These are phyloP conservation scores for Canariomyces notabilis DNA, from an alignment of 2,329 filamentous ascomycete genomes.

Conservation along the genomic window DNA sequence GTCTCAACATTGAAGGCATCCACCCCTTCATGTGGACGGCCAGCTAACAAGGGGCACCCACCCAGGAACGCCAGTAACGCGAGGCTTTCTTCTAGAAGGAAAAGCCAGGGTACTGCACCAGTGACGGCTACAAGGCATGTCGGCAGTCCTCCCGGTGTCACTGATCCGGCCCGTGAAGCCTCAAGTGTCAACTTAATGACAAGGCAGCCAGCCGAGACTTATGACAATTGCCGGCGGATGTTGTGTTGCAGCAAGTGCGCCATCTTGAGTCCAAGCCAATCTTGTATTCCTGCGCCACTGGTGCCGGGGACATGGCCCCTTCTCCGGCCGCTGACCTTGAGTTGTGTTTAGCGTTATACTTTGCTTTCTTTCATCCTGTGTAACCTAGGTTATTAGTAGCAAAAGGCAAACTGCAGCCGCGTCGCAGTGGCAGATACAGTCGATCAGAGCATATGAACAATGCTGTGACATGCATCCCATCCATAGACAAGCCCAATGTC, in stretches of 20 bases:
- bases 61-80: too few relatives aligned
- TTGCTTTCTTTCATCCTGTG: too few relatives aligned
- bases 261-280: conserved; percentile 26
- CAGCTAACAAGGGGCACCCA: neutral
- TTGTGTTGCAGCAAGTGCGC: conserved; percentile 23
- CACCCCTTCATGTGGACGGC: neutral
- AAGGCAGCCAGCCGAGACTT: conserved; percentile 21
- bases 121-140: neutral
- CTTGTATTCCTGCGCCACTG: conserved; percentile 24
- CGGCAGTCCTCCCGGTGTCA: neutral
- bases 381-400: too few relatives aligned
- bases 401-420: too few relatives aligned
- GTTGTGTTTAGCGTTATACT: too few relatives aligned
- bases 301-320: conserved; percentile 18
- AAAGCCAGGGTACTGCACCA: neutral
- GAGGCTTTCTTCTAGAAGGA: too few relatives aligned
- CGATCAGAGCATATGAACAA: too few relatives aligned
- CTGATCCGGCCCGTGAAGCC: neutral
- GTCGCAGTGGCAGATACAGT: too few relatives aligned
- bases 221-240: conserved; percentile 19
- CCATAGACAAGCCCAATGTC: too few relatives aligned
- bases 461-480: too few relatives aligned
- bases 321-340: conserved; percentile 9
- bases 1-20: conserved; percentile 5
- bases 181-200: conserved; percentile 2